A percentile compares a stretch with the other conserved stretches of the same genome.
These are phyloP conservation scores for Monosporascus sp. DNA, from an alignment of 2,329 filamentous ascomycete species.

Conservation along the genomic window DNA sequence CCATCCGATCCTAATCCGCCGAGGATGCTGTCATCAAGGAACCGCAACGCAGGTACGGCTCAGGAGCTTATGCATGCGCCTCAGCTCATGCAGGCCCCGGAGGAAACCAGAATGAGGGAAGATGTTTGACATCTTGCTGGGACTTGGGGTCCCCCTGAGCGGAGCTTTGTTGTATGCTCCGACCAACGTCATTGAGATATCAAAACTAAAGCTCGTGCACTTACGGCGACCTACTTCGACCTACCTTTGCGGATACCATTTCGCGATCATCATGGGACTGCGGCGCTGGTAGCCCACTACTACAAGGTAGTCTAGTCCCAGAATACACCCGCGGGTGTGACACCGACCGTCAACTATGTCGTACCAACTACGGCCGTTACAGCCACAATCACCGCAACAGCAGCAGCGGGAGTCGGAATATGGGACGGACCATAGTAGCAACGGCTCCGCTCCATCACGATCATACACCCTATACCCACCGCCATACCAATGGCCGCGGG, in stretches of 20 bases:
- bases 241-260: background rate
- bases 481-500: background rate
- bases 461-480: background rate
- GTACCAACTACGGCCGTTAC: slow-evolving; percentile 13
- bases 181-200: no score
- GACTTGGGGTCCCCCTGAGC: no score
- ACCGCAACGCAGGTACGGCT: no score
- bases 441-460: slow-evolving; percentile 1
- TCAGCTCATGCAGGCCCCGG: no score
- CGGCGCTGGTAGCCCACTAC: background rate
- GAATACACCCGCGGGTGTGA: background rate
- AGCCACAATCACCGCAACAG: background rate
- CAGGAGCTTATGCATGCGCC: no score
- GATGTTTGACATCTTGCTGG: no score
- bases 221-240: background rate
- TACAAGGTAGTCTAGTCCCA: background rate
- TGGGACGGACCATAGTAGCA: slow-evolving; percentile 4
- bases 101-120: no score
- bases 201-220: no score
- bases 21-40: no score
- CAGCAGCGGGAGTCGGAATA: slow-evolving; percentile 4
- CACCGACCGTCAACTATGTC: slow-evolving; percentile 8
- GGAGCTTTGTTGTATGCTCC: no score
- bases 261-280: background rate
- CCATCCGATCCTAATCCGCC: no score